These are phyloP conservation scores for Ammopiptanthus mongolicus DNA, from an alignment of 306 rosid species.

Conservation along the genomic window DNA sequence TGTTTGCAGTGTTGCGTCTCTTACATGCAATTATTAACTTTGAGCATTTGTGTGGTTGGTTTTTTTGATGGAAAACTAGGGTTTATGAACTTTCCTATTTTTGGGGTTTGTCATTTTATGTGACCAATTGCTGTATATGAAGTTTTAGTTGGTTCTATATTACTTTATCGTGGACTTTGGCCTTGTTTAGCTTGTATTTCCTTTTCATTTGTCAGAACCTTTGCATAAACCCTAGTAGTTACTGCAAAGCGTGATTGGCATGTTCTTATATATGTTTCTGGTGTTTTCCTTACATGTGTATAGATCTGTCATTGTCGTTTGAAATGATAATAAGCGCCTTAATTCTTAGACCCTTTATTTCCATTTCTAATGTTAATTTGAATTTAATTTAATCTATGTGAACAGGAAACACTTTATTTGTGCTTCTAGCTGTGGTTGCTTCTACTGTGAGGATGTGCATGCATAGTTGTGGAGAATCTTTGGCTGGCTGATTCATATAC, in stretches of 20 bases:
- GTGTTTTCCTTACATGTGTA: neutral
- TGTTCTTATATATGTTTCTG: neutral
- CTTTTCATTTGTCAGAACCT: constrained; percentile 23
- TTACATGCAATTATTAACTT: constrained; percentile 16
- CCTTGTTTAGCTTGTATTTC: constrained; percentile 5
- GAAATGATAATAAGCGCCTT: constrained; percentile 23
- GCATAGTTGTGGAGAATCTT: constrained; percentile 34
- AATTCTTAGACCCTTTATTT: neutral
- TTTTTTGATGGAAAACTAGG: constrained; percentile 48
- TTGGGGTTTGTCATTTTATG: constrained; percentile 49
- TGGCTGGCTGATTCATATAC: constrained; percentile 26
- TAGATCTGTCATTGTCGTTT: neutral
- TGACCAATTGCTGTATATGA: constrained; percentile 17
- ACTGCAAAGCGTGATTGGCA: neutral
- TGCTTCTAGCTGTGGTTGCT: constrained; percentile 23
- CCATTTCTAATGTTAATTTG: constrained; percentile 9
- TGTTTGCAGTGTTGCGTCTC: constrained; percentile 13
- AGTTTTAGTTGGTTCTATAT: constrained; percentile 1
- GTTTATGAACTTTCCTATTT: constrained; percentile 40
- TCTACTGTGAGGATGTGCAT: constrained; percentile 34
- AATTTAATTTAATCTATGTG: constrained; percentile 11
- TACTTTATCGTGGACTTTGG: neutral
- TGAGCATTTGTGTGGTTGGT: constrained; percentile 1
- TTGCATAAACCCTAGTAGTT: constrained; percentile 40
- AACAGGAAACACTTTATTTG: constrained; percentile 23